These are phyloP conservation scores for Aspergillus hiratsukae DNA, from an alignment of 2,329 filamentous ascomycete genomes.

Conservation along the genomic window DNA sequence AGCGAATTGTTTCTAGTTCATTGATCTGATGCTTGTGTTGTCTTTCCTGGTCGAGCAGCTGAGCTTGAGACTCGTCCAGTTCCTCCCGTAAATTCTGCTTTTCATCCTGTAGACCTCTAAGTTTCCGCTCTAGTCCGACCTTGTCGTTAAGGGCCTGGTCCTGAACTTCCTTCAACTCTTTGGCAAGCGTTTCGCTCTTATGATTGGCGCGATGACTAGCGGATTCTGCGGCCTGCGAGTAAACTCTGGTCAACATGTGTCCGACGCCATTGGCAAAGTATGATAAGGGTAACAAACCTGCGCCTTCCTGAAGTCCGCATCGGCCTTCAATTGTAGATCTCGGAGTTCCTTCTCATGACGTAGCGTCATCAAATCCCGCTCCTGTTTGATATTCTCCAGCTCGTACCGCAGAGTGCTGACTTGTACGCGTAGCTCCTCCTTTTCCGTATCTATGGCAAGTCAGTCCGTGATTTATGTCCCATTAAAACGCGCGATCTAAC, in stretches of 20 bases:
- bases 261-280: neutral
- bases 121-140: constrained; percentile 50
- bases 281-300: constrained; percentile 38
- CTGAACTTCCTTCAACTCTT: constrained; percentile 53
- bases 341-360: constrained; percentile 80
- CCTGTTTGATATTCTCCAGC: constrained; percentile 79
- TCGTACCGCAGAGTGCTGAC: constrained; percentile 85
- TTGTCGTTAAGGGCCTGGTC: constrained; percentile 54
- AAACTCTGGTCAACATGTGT: neutral
- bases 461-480: constrained; percentile 3
- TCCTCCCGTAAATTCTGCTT: constrained; percentile 74
- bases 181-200: constrained; percentile 52
- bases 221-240: constrained; percentile 47
- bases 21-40: constrained; percentile 57
- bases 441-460: constrained; percentile 38
- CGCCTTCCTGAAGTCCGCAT: constrained; percentile 72
- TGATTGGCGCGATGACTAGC: constrained; percentile 47
- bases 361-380: constrained; percentile 73
- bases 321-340: constrained; percentile 73
- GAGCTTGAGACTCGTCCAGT: constrained; percentile 74
- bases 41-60: constrained; percentile 64
- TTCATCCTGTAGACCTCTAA: constrained; percentile 60
- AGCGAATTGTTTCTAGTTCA: constrained; percentile 59
- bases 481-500: constrained; percentile 20
- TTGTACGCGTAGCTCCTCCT: constrained; percentile 83